phyloP scores from a whole-genome alignment of 345 rosid species.

The Eucalyptus curtisii region DNA sequence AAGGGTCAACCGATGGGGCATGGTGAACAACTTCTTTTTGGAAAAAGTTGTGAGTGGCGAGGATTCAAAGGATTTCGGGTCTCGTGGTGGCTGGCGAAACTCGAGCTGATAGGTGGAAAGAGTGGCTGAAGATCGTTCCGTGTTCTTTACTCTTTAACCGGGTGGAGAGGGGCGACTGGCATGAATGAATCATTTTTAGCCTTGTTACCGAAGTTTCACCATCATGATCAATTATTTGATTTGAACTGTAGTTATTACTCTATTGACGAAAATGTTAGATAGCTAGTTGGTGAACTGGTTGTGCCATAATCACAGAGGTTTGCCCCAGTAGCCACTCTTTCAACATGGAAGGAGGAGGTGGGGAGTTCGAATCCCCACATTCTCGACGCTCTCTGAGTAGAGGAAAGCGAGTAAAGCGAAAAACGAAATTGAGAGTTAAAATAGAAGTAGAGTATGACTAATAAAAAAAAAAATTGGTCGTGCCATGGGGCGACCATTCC shows the following conservation, averaged over 20 bases:
- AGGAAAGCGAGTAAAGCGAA: no score
- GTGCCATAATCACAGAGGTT: no score
- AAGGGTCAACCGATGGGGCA: background rate
- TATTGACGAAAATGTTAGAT: background rate
- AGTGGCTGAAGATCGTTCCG: background rate
- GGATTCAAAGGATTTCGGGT: background rate
- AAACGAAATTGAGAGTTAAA: no score
- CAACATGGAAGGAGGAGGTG: no score
- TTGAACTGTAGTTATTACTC: no score
- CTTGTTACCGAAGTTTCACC: background rate
- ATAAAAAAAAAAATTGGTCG: no score
- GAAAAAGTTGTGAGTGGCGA: background rate
- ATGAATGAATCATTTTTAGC: background rate
- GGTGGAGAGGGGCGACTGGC: background rate
- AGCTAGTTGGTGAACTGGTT: rapidly evolving
- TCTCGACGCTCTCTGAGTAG: no score
- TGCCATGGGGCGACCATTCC: background rate
- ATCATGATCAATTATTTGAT: background rate
- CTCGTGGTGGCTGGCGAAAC: background rate
- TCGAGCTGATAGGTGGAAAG: background rate
- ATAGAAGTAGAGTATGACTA: no score
- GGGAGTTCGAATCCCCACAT: no score
- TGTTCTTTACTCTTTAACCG: background rate
- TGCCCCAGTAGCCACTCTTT: no score
- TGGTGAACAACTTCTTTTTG: background rate